Evolutionary conservation across 768 basidiomycete species (phyloP).

Genomic region (Podaxis sp.): DNA sequence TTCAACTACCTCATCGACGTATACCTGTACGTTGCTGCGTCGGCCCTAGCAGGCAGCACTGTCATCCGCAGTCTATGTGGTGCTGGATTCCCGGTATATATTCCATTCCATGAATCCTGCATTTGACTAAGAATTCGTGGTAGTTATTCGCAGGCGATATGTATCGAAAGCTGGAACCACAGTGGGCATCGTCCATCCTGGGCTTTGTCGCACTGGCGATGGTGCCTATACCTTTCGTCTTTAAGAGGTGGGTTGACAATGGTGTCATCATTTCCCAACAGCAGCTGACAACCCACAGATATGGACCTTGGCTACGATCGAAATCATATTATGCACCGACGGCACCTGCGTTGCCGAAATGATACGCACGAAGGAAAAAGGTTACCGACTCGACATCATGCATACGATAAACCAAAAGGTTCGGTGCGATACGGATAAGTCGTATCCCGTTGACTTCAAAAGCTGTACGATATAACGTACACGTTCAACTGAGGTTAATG

Average conservation of each 20-base stretch:
- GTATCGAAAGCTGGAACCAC: slow-evolving; percentile 48
- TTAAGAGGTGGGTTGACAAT: slow-evolving; percentile 33
- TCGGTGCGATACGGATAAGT: too few species aligned
- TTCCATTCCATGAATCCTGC: background rate
- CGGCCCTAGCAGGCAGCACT: slow-evolving; percentile 54
- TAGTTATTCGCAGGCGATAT: slow-evolving; percentile 57
- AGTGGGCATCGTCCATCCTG: slow-evolving; percentile 60
- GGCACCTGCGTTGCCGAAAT: slow-evolving; percentile 13
- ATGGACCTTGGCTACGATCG: slow-evolving; percentile 40
- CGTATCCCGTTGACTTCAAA: too few species aligned
- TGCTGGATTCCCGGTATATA: slow-evolving; percentile 47
- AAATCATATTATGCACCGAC: slow-evolving; percentile 44
- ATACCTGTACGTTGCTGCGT: slow-evolving; percentile 54
- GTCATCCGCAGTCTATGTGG: slow-evolving; percentile 55
- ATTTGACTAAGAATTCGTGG: slow-evolving; percentile 5
- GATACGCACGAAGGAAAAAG: background rate
- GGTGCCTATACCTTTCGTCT: slow-evolving; percentile 52
- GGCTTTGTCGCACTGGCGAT: slow-evolving; percentile 51
- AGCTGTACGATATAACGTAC: too few species aligned
- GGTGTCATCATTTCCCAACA: background rate
- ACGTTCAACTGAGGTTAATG: too few species aligned
- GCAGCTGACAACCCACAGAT: slow-evolving; percentile 25
- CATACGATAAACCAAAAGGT: background rate
- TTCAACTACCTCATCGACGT: slow-evolving; percentile 66
- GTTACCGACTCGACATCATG: background rate